Conservation (phyloP, 495 filamentous ascomycete species). For the Neurospora hispaniola region DNA sequence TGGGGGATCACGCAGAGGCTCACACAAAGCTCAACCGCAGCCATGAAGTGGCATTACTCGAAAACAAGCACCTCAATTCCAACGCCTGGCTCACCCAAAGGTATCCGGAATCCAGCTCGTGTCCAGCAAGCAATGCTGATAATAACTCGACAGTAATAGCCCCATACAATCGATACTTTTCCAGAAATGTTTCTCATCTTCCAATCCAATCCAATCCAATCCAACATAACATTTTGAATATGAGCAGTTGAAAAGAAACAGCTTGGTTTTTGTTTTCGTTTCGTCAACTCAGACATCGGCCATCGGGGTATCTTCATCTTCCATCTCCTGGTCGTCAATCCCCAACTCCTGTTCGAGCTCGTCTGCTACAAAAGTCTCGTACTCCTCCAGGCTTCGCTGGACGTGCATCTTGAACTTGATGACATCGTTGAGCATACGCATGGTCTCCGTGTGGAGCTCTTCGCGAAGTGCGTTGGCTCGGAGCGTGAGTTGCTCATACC, state of each 20-base stretch:
- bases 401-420: conserved; percentile 98
- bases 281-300: conserved; percentile 6
- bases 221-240: background rate
- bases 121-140: conserved; percentile 1
- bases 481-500: conserved; percentile 82
- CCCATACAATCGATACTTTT: background rate
- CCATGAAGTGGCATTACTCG: background rate
- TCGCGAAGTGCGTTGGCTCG: conserved; percentile 76
- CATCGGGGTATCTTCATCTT: conserved; percentile 26
- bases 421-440: conserved; percentile 91
- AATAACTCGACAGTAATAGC: background rate
- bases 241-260: background rate
- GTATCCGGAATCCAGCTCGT: background rate
- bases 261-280: conserved; percentile 19
- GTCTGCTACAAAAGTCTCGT: conserved; percentile 82
- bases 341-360: conserved; percentile 78
- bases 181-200: background rate
- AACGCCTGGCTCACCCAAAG: background rate
- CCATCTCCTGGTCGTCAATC: conserved; percentile 30
- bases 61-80: background rate
- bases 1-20: background rate
- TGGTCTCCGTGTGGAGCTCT: conserved; percentile 90
- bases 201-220: background rate
- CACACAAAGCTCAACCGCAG: background rate
- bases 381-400: conserved; percentile 82